A percentile compares a stretch with the other conserved stretches of the same genome.
Evolutionary conservation across 352 stramenopile species (phyloP).

Genomic region (Phytophthora cactorum): DNA sequence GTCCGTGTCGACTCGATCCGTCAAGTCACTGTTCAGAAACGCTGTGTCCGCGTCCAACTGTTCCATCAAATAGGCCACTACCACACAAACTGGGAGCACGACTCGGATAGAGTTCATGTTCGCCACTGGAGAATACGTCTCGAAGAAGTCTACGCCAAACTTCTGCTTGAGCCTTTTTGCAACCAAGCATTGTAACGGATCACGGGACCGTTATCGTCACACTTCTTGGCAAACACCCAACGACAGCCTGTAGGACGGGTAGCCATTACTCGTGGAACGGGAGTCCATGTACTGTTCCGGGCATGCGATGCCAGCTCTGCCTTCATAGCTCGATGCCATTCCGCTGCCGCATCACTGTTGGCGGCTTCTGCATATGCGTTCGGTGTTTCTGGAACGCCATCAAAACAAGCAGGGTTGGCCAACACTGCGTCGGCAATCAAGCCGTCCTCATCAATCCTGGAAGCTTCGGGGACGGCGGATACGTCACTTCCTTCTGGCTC

Average conservation of each 20-base stretch:
- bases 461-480: no score
- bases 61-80: neutral
- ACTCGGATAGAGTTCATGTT: neutral
- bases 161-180: neutral
- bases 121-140: neutral
- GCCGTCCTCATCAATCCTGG: no score
- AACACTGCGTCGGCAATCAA: no score
- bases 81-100: neutral
- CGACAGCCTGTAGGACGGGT: neutral
- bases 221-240: neutral
- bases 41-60: constrained; percentile 12
- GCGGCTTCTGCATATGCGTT: no score
- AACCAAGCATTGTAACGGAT: neutral
- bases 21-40: neutral
- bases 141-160: neutral
- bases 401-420: no score
- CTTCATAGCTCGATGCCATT: no score
- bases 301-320: no score
- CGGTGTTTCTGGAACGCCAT: no score
- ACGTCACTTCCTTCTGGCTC: no score
- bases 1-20: neutral
- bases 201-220: neutral
- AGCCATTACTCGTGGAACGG: neutral
- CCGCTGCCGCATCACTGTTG: no score
- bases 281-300: neutral